Conservation (phyloP, 2,329 filamentous ascomycete genomes). For the Cladobotryum protrusum region DNA sequence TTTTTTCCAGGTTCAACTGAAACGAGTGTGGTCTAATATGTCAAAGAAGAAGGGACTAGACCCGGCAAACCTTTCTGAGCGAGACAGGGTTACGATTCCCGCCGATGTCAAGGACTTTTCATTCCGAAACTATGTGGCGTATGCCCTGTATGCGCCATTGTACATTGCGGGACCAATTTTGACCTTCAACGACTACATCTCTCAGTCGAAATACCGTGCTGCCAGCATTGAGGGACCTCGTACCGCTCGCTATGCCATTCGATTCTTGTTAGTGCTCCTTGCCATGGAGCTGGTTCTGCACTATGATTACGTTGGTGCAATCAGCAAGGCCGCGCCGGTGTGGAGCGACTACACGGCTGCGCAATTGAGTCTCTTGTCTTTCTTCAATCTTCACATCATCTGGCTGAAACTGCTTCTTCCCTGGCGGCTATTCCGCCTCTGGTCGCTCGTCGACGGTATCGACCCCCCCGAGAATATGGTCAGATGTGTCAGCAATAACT, state of each 20-base stretch:
- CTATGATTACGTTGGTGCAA: slow-evolving; percentile 89
- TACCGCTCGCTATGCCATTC: slow-evolving; percentile 73
- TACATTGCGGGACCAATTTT: slow-evolving; percentile 91
- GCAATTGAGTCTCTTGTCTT: slow-evolving; percentile 84
- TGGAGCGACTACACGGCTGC: slow-evolving; percentile 82
- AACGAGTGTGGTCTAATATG: slow-evolving; percentile 49
- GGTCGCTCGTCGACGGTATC: slow-evolving; percentile 82
- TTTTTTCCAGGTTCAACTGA: slow-evolving; percentile 11
- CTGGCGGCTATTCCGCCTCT: slow-evolving; percentile 98
- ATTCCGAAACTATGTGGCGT: slow-evolving; percentile 84
- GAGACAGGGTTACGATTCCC: slow-evolving; percentile 74
- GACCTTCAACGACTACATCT: slow-evolving; percentile 97
- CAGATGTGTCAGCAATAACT: slow-evolving; percentile 92
- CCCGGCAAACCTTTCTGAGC: slow-evolving; percentile 77
- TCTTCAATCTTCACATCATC: slow-evolving; percentile 93
- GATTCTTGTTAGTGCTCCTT: slow-evolving; percentile 73
- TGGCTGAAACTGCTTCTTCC: slow-evolving; percentile 96
- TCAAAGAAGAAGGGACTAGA: slow-evolving; percentile 97
- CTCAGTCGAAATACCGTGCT: slow-evolving; percentile 69
- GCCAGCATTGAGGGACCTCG: slow-evolving; percentile 64
- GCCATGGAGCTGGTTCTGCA: slow-evolving; percentile 90
- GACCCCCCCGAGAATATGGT: slow-evolving; percentile 98
- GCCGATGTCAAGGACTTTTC: slow-evolving; percentile 65
- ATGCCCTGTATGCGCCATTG: slow-evolving; percentile 83
- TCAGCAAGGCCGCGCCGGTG: slow-evolving; percentile 70